These are phyloP conservation scores for Didymella pomorum DNA, from an alignment of 2,329 filamentous ascomycete genomes.

Conservation along the genomic window DNA sequence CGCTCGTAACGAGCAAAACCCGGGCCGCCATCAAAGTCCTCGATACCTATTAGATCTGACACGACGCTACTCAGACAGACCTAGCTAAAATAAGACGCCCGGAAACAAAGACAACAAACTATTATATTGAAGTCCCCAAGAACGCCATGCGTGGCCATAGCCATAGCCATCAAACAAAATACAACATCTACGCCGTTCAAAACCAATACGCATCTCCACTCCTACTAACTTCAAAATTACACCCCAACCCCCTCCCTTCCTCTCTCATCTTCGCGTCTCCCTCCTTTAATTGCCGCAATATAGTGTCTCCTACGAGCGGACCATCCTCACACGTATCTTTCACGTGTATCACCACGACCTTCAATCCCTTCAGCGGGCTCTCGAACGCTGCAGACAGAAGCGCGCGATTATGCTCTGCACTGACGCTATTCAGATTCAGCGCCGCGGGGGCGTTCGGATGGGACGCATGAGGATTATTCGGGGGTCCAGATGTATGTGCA, in stretches of 20 bases:
- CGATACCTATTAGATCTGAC: background rate
- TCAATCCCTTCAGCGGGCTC: slow-evolving; percentile 72
- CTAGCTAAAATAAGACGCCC: background rate
- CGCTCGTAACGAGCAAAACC: slow-evolving; percentile 1
- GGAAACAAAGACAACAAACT: background rate
- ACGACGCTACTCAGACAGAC: background rate
- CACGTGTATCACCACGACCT: slow-evolving; percentile 89
- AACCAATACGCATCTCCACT: slow-evolving; percentile 67
- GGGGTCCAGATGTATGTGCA: background rate
- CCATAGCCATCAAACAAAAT: background rate
- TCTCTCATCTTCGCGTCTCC: slow-evolving; percentile 62
- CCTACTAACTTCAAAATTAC: slow-evolving; percentile 77
- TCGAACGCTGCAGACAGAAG: slow-evolving; percentile 39
- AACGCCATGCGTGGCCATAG: background rate
- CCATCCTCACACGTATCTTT: slow-evolving; percentile 86
- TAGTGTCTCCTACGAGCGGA: slow-evolving; percentile 68
- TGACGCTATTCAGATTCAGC: slow-evolving; percentile 34
- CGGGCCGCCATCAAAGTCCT: no score
- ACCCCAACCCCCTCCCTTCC: slow-evolving; percentile 71
- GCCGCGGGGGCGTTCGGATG: slow-evolving; percentile 37
- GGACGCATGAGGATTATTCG: slow-evolving; percentile 12
- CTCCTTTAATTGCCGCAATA: slow-evolving; percentile 72
- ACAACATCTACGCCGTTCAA: slow-evolving; percentile 25
- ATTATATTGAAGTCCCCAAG: background rate
- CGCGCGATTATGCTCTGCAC: slow-evolving; percentile 39